phyloP scores from a whole-genome alignment of 805 yeast genomes.

The Sugiyamaella marilandica region DNA sequence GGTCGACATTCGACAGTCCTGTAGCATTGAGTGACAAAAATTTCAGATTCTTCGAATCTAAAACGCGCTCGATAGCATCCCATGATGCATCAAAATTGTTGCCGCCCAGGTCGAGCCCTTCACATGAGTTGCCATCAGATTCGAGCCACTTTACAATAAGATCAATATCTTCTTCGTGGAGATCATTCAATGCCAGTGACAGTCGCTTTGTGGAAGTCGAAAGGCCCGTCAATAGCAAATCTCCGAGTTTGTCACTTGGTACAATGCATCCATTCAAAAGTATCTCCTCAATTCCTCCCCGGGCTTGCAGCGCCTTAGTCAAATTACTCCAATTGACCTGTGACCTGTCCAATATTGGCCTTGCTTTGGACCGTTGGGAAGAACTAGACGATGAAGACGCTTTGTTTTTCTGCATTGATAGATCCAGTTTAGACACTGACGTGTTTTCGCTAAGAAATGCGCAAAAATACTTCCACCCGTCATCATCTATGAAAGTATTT shows the following conservation, averaged over 20 bases:
- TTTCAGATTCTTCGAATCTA: slow-evolving; percentile 32
- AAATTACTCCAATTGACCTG: slow-evolving; percentile 81
- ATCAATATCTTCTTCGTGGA: slow-evolving; percentile 54
- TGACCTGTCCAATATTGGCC: slow-evolving; percentile 46
- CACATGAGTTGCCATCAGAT: slow-evolving; percentile 37
- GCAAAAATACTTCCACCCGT: slow-evolving; percentile 77
- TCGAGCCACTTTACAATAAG: slow-evolving; percentile 56
- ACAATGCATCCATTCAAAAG: slow-evolving; percentile 71
- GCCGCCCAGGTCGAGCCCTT: slow-evolving; percentile 81
- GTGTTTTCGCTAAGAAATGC: slow-evolving; percentile 19
- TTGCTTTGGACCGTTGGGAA: not conserved
- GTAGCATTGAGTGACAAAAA: slow-evolving; percentile 65
- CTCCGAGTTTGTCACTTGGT: slow-evolving; percentile 43
- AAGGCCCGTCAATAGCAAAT: slow-evolving; percentile 58
- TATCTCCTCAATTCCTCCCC: slow-evolving; percentile 78
- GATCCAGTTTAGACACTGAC: slow-evolving; percentile 24
- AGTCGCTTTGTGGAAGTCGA: slow-evolving; percentile 51
- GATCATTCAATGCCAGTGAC: slow-evolving; percentile 73
- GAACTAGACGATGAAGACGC: slow-evolving; percentile 4
- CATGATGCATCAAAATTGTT: slow-evolving; percentile 38
- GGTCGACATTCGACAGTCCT: slow-evolving; percentile 41
- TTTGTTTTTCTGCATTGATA: slow-evolving; percentile 24
- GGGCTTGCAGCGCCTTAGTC: slow-evolving; percentile 57
- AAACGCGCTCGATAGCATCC: slow-evolving; percentile 14
- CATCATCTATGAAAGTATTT: slow-evolving; percentile 65